Evolutionary conservation across 2,329 filamentous ascomycete genomes (phyloP).

Genomic region (Pleoardoris graminearum): DNA sequence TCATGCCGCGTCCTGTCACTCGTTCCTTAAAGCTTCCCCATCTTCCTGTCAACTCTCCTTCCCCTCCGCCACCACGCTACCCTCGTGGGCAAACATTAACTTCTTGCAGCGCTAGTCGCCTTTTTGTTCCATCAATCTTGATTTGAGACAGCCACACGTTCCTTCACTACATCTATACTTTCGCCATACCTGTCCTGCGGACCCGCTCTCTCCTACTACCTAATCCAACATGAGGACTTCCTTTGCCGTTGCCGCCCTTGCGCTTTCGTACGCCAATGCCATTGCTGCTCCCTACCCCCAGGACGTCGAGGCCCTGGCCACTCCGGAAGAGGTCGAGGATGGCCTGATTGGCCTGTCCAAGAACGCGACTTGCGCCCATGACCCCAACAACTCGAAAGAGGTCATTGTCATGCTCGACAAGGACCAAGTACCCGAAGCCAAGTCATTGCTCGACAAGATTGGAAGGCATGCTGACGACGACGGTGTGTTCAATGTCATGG

Average conservation of each 20-base stretch:
- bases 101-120: conserved; percentile 25
- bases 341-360: conserved; percentile 32
- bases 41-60: neutral
- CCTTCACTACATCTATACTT: conserved; percentile 11
- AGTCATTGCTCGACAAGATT: conserved; percentile 10
- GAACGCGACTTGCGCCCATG: conserved; percentile 22
- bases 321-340: conserved; percentile 1
- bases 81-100: conserved; percentile 20
- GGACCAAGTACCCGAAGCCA: conserved; percentile 15
- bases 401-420: conserved; percentile 30
- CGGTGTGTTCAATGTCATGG: conserved; percentile 42
- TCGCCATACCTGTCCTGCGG: conserved; percentile 17
- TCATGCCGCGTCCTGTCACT: neutral
- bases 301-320: conserved; percentile 10
- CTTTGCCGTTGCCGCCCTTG: conserved; percentile 28
- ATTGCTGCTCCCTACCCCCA: conserved; percentile 19
- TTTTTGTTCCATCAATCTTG: conserved; percentile 22
- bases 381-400: conserved; percentile 37
- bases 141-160: conserved; percentile 19
- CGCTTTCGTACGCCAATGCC: conserved; percentile 14
- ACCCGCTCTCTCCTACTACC: conserved; percentile 27
- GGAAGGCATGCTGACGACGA: conserved; percentile 42
- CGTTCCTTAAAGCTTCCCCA: conserved; percentile 3
- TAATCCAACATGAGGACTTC: conserved; percentile 39
- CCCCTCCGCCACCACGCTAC: neutral